phyloP scores from a whole-genome alignment of 169 alveolate species.

The Plasmodium inui region DNA sequence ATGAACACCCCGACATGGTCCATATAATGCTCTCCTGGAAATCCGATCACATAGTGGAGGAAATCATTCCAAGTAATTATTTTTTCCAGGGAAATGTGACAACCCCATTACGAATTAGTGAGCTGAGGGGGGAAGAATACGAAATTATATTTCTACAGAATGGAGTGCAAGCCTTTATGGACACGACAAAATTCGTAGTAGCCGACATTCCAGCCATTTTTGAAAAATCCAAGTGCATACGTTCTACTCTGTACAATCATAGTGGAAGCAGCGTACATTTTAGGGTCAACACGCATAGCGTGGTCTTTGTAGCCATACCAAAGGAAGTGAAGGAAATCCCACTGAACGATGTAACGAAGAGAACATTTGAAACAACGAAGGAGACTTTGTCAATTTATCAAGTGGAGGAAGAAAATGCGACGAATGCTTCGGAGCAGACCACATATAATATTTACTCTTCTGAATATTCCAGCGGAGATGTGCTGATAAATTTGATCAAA shows the following conservation, averaged over 20 bases:
- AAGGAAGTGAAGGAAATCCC: constrained; percentile 77
- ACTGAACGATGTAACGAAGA: constrained; percentile 34
- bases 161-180: constrained; percentile 89
- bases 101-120: constrained; percentile 84
- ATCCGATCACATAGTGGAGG: constrained; percentile 82
- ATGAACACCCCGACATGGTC: constrained; percentile 80
- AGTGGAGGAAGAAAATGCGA: constrained; percentile 52
- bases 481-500: constrained; percentile 27
- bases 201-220: constrained; percentile 90
- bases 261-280: constrained; percentile 68
- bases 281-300: constrained; percentile 77
- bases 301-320: constrained; percentile 82
- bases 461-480: constrained; percentile 61
- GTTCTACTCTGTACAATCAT: constrained; percentile 51
- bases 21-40: constrained; percentile 86
- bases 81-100: constrained; percentile 88
- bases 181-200: constrained; percentile 80
- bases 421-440: constrained; percentile 56
- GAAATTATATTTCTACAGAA: constrained; percentile 87
- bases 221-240: constrained; percentile 80
- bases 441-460: constrained; percentile 68
- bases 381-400: constrained; percentile 72
- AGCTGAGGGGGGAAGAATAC: constrained; percentile 87
- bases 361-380: constrained; percentile 10
- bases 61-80: constrained; percentile 85